A percentile compares a stretch with the other conserved stretches of the same genome.
These are phyloP conservation scores for Mycosarcoma maydis DNA, from an alignment of 1,284 basidiomycete genomes.

Conservation along the genomic window DNA sequence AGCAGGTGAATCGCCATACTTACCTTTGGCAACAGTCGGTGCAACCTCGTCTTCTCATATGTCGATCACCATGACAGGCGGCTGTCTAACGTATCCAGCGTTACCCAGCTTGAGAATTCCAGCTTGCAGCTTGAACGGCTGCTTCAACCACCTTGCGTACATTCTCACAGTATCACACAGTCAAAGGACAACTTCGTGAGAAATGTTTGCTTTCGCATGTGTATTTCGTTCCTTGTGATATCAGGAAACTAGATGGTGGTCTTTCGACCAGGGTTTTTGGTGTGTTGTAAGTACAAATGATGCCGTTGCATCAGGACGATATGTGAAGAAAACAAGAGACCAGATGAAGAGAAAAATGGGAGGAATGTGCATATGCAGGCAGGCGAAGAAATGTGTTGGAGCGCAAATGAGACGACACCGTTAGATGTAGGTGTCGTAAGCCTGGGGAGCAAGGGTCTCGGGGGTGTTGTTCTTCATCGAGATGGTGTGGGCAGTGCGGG, in stretches of 20 bases:
- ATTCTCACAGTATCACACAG: background rate
- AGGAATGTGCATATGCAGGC: conserved; percentile 13
- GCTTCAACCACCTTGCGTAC: too few relatives aligned
- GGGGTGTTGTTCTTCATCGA: conserved; percentile 80
- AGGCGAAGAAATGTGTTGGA: background rate
- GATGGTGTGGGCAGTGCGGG: conserved; percentile 83
- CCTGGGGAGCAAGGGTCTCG: conserved; percentile 89
- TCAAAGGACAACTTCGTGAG: conserved; percentile 10
- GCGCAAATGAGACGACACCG: conserved; percentile 12
- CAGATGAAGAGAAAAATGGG: conserved; percentile 5
- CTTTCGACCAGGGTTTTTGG: conserved; percentile 34
- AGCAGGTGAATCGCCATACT: too few relatives aligned
- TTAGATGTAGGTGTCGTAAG: conserved; percentile 72
- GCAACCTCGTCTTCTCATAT: too few relatives aligned
- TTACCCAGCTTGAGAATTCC: too few relatives aligned
- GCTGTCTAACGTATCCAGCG: too few relatives aligned
- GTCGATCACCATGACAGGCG: too few relatives aligned
- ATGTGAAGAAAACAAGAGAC: conserved; percentile 7
- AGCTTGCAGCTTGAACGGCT: too few relatives aligned
- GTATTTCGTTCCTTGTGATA: conserved; percentile 8
- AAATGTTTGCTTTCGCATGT: conserved; percentile 33
- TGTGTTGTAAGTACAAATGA: conserved; percentile 5
- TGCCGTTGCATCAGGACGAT: background rate
- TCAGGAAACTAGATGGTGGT: conserved; percentile 11
- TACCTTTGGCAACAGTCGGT: too few relatives aligned